phyloP scores from a whole-genome alignment of 2,329 filamentous ascomycete genomes.

The Colletotrichum australisinense region DNA sequence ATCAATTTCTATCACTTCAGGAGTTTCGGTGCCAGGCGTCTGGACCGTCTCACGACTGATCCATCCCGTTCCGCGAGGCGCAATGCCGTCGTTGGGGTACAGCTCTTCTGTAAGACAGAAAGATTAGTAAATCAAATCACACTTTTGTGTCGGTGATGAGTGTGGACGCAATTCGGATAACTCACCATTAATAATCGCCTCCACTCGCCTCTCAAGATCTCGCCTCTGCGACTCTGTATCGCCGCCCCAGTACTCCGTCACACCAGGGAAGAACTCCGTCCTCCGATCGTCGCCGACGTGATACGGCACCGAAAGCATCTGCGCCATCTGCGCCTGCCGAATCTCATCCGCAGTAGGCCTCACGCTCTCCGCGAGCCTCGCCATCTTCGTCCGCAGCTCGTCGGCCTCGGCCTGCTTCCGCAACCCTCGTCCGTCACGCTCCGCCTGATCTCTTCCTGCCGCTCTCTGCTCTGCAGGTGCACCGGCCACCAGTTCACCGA shows the following conservation, averaged over 20 bases:
- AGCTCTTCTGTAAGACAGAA: neutral
- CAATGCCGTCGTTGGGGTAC: neutral
- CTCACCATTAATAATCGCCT: conserved; percentile 37
- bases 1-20: neutral
- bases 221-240: conserved; percentile 44
- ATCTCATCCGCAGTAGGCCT: conserved; percentile 3
- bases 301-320: conserved; percentile 60
- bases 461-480: conserved; percentile 48
- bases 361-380: neutral
- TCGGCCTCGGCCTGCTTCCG: neutral
- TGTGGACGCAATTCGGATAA: neutral
- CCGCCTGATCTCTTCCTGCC: conserved; percentile 42
- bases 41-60: neutral
- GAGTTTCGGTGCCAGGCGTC: neutral
- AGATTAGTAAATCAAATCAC: neutral
- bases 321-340: neutral
- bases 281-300: conserved; percentile 15
- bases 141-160: no score
- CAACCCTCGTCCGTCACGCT: neutral
- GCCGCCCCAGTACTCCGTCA: conserved; percentile 43
- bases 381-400: neutral
- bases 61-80: neutral
- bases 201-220: conserved; percentile 38
- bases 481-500: conserved; percentile 61
- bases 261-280: conserved; percentile 39